Percentiles rank a stretch among this genome's conserved stretches.
These are phyloP conservation scores for Nemania bipapillata DNA, from an alignment of 2,329 filamentous ascomycete genomes.

Conservation along the genomic window DNA sequence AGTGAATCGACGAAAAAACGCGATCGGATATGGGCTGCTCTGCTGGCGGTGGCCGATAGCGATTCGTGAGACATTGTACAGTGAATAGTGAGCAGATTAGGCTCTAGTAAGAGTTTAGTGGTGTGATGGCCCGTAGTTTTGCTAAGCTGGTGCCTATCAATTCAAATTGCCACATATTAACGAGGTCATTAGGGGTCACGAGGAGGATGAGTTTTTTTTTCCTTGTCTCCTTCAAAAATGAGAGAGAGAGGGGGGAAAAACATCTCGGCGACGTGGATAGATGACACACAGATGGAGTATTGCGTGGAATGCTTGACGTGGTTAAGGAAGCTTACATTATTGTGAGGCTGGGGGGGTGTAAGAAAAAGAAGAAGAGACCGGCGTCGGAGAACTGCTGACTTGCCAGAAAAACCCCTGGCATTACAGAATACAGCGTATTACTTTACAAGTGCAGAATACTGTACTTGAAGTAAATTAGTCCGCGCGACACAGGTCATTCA, in stretches of 20 bases:
- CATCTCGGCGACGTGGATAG: neutral
- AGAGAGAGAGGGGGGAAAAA: neutral
- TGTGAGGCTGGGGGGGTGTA: conserved; percentile 8
- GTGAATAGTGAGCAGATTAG: neutral
- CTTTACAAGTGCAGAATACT: too few species aligned
- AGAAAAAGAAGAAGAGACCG: conserved; percentile 12
- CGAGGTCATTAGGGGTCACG: conserved; percentile 1
- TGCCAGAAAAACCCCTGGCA: neutral
- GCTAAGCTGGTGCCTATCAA: conserved; percentile 10
- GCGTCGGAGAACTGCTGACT: neutral
- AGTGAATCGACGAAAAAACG: neutral
- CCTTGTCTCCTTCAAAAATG: neutral
- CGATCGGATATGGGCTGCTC: neutral
- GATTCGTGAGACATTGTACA: conserved; percentile 19
- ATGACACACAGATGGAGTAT: conserved; percentile 9
- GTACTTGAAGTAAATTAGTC: neutral
- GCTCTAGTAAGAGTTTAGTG: conserved; percentile 8
- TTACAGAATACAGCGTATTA: too few species aligned
- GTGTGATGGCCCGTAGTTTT: conserved; percentile 4
- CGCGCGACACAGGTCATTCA: conserved; percentile 6
- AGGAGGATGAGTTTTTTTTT: neutral
- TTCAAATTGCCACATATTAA: neutral
- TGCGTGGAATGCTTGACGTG: neutral
- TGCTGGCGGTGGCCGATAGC: neutral
- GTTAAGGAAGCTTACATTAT: neutral